Evolutionary conservation across 23 red algal species (phyloP), one percentile per base, ranked within the genome.

Genomic region (Gracilaria gracilis): DNA sequence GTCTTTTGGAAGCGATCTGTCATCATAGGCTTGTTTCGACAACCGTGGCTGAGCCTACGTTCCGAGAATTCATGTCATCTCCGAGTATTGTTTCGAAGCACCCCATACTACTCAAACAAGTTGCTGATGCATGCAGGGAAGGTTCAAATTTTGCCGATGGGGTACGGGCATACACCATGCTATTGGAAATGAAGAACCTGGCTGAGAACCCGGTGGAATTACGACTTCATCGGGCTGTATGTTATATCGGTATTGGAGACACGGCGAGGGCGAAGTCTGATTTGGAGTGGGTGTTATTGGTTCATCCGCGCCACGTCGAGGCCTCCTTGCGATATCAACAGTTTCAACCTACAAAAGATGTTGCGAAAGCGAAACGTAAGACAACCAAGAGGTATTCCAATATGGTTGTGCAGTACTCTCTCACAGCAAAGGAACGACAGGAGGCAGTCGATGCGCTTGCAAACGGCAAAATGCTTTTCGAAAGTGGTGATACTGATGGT

Each of bases 61-160:
- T 94, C 36, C 61, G 48, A 24, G 92, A 94, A 38, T 83, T 94
- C 44, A 64, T 94, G 74, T 57, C 82, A 24, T 87, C 83, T 1
- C 75, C 84, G 12, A 65, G 81, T 17, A 64, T 58, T 25, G 35
- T 81, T n/a, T 72, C 73, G 0, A 67, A 86, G 20, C 81, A 94
- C 47, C 50, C 53, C 34, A 39, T 87, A 25, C 32, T 94, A 34
- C 58, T 94, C 27, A 87, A 83, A 83, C 75, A 94, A 46, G 76
- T 94, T 46, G 92, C 92, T 39, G 92, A 94, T 48, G 83, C 92
- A 34, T 94, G 76, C 46, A 51, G 72, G 9, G 89, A 83, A 32
- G 69, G 89, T 20, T 62, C 36, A 39, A 62, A 92, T 47, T 84
- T 67, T 77, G 25, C 48, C 21, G 80, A 84, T 31, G 80, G 75